Percentiles rank a stretch among this genome's conserved stretches.
These are phyloP conservation scores for Claviceps cyperi DNA, from an alignment of 2,329 filamentous ascomycete species.

Conservation along the genomic window DNA sequence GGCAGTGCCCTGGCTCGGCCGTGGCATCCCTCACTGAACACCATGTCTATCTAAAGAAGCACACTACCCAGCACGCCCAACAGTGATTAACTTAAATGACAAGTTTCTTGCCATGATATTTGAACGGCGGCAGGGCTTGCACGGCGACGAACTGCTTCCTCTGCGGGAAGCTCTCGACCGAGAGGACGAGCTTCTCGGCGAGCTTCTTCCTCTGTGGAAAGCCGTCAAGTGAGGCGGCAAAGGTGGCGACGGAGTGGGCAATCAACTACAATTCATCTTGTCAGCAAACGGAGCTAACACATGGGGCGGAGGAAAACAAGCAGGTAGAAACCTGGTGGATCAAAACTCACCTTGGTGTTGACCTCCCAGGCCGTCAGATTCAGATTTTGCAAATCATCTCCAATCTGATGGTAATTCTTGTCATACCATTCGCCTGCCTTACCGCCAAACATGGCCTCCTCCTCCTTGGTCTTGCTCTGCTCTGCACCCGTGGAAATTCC, in stretches of 20 bases:
- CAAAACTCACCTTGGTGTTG: slow-evolving; percentile 38
- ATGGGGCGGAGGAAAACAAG: too few relatives aligned
- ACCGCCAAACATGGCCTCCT: slow-evolving; percentile 57
- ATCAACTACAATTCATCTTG: slow-evolving; percentile 33
- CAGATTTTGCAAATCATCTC: slow-evolving; percentile 43
- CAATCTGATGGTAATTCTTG: slow-evolving; percentile 47
- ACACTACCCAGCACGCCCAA: too few relatives aligned
- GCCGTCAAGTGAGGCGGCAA: slow-evolving; percentile 47
- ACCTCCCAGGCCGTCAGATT: slow-evolving; percentile 45
- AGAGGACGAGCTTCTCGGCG: too few relatives aligned
- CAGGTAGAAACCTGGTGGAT: not conserved
- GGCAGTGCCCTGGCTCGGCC: too few relatives aligned
- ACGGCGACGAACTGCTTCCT: not conserved
- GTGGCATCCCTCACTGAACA: too few relatives aligned
- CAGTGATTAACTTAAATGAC: slow-evolving; percentile 21
- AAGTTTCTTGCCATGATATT: slow-evolving; percentile 36
- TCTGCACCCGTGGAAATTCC: slow-evolving; percentile 70
- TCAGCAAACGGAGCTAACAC: too few relatives aligned
- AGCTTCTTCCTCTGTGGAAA: slow-evolving; percentile 41
- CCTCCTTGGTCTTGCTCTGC: slow-evolving; percentile 55
- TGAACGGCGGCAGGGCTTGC: slow-evolving; percentile 13
- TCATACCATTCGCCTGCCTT: slow-evolving; percentile 46
- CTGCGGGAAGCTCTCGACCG: slow-evolving; percentile 4
- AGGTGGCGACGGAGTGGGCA: slow-evolving; percentile 59
- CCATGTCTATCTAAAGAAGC: too few relatives aligned